phyloP scores from a whole-genome alignment of 2,329 filamentous ascomycete species.

The Diaporthe nobilis region DNA sequence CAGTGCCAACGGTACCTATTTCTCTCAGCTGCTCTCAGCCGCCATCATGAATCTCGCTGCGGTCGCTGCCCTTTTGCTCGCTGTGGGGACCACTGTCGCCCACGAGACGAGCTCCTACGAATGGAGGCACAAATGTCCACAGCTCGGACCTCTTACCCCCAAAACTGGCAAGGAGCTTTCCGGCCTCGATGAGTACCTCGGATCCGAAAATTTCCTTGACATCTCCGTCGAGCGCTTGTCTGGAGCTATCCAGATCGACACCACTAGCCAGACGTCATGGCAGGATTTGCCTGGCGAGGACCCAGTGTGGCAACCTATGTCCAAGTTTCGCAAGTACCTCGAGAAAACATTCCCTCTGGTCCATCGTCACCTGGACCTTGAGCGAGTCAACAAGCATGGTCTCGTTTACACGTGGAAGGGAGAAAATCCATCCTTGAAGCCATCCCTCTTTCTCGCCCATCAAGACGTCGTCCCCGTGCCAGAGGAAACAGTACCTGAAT shows the following conservation, averaged over 20 bases:
- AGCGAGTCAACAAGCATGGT: slow-evolving; percentile 72
- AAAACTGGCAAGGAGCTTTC: slow-evolving; percentile 40
- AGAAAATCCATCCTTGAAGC: slow-evolving; percentile 63
- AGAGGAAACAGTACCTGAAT: slow-evolving; percentile 62
- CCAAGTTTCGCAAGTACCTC: slow-evolving; percentile 27
- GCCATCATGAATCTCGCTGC: not conserved
- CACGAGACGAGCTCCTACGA: not conserved
- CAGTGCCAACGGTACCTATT: not conserved
- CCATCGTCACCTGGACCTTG: slow-evolving; percentile 61
- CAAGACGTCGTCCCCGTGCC: slow-evolving; percentile 75
- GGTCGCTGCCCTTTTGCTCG: not conserved
- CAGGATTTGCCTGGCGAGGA: slow-evolving; percentile 14
- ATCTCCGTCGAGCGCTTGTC: slow-evolving; percentile 48
- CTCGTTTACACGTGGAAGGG: slow-evolving; percentile 72
- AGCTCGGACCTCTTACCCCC: slow-evolving; percentile 46
- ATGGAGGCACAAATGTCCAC: slow-evolving; percentile 44
- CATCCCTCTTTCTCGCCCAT: slow-evolving; percentile 73
- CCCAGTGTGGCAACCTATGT: slow-evolving; percentile 25
- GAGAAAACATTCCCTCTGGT: slow-evolving; percentile 58
- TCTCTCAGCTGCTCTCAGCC: too few relatives aligned
- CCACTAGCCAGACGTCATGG: slow-evolving; percentile 49
- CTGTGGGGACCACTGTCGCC: not conserved
- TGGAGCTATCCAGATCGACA: slow-evolving; percentile 51
- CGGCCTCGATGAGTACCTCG: slow-evolving; percentile 44
- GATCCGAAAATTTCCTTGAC: slow-evolving; percentile 45